These are phyloP conservation scores for Pyrus pyrifolia DNA, from an alignment of 306 rosid species.

Conservation along the genomic window DNA sequence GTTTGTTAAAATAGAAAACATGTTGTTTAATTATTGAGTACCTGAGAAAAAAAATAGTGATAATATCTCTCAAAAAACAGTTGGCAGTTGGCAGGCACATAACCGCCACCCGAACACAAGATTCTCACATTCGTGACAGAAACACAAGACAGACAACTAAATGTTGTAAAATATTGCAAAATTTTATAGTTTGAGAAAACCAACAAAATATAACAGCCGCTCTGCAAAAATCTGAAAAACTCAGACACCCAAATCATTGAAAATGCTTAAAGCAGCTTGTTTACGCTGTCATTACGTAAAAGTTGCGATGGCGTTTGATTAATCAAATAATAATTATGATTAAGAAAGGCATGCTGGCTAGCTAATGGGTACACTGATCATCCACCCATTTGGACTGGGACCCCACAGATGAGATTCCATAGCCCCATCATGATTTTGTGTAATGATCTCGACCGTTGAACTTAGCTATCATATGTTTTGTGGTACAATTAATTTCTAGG, in stretches of 20 bases:
- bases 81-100: slow-evolving; percentile 25
- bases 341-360: slow-evolving; percentile 26
- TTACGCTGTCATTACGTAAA: slow-evolving; percentile 34
- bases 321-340: neutral
- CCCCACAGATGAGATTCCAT: slow-evolving; percentile 33
- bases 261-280: neutral
- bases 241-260: neutral
- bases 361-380: slow-evolving; percentile 29
- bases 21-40: neutral
- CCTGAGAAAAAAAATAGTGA: neutral
- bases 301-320: neutral
- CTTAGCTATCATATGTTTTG: neutral
- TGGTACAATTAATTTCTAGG: neutral
- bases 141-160: neutral
- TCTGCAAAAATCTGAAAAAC: neutral
- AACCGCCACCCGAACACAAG: slow-evolving; percentile 14
- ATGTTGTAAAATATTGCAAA: slow-evolving; percentile 1
- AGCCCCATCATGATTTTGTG: slow-evolving; percentile 27
- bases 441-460: slow-evolving; percentile 32
- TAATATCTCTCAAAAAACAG: slow-evolving; percentile 3
- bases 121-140: neutral
- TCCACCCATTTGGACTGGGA: slow-evolving; percentile 20
- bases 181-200: neutral
- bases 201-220: neutral
- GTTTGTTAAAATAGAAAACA: too few relatives aligned